A percentile compares a stretch with the other conserved stretches of the same genome.
These are phyloP conservation scores for Forsythia viridissima DNA, from an alignment of 257 asterid genomes.

Conservation along the genomic window DNA sequence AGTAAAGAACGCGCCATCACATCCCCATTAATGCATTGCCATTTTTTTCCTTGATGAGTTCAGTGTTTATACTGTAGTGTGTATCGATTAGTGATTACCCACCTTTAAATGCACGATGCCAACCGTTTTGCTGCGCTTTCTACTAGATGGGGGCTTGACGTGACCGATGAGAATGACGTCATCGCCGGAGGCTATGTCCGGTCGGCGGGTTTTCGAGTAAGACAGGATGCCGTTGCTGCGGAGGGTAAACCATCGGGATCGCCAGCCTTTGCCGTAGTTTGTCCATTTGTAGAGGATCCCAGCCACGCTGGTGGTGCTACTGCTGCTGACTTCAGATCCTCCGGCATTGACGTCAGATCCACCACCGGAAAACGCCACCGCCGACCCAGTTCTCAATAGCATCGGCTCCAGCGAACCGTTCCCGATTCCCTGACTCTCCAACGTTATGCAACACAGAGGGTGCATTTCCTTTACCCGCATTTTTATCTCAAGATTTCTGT, in stretches of 20 bases:
- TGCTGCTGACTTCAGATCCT: slow-evolving; percentile 51
- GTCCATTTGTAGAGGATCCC: slow-evolving; percentile 92
- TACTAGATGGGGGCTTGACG: slow-evolving; percentile 30
- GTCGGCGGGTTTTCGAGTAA: slow-evolving; percentile 68
- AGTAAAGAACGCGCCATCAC: neutral
- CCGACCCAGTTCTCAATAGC: slow-evolving; percentile 74
- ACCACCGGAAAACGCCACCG: slow-evolving; percentile 38
- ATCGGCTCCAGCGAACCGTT: slow-evolving; percentile 68
- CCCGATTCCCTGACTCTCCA: slow-evolving; percentile 69
- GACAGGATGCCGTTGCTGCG: slow-evolving; percentile 72
- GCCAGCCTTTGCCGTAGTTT: slow-evolving; percentile 93
- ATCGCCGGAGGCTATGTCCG: slow-evolving; percentile 34
- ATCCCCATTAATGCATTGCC: slow-evolving; percentile 4
- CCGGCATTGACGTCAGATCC: slow-evolving; percentile 75
- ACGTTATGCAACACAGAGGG: slow-evolving; percentile 86
- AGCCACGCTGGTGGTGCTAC: slow-evolving; percentile 48
- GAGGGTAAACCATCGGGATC: slow-evolving; percentile 90
- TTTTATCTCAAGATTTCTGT: neutral
- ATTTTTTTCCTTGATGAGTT: neutral
- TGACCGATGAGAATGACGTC: slow-evolving; percentile 40
- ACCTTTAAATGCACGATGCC: slow-evolving; percentile 93
- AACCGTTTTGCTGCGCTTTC: slow-evolving; percentile 50
- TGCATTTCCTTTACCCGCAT: slow-evolving; percentile 94
- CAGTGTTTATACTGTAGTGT: neutral
- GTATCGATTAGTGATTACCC: neutral